Base-by-base conservation (phyloP, 352 stramenopile species). In the Phytophthora fragariae region DNA sequence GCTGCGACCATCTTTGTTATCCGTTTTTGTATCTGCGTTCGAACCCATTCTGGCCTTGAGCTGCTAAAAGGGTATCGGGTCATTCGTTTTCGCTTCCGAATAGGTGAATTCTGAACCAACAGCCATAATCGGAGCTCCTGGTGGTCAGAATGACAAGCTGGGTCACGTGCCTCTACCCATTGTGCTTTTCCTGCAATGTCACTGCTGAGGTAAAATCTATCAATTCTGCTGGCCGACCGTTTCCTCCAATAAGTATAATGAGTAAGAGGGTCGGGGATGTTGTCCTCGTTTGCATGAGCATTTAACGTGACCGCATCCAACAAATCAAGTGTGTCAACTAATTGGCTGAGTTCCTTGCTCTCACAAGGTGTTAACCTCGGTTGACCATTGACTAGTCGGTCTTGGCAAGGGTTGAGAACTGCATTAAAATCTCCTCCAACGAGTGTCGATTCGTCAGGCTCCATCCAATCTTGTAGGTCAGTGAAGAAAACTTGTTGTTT, bases 121-220 rank as follows among this genome's bases (percentile, higher is more conserved):
- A 65, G 12, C 57, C 27, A 65, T 11, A 65, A 24, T n/a, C 57
- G 44, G 19, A 65, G 5, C 29, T 65, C 57, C n/a, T 65, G 57
- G 17, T 65, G 24, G 27, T 57, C 44, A 2, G 57, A 65, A 19
- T 53, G 49, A 5, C 21, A 31, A 19, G 3, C 46, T 33, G 57
- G 44, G 11, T 56, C 15, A 4, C 41, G 24, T n/a, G 41, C 41
- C 21, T 65, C 57, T 9, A 56, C 44, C 57, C 57, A 65, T 15
- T 65, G 57, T 17, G 29, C 21, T 33, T 3, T 5, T 12, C 11
- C 27, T 31, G 21, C 21, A 19, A 57, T 57, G 11, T 54, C 29
- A 33, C n/a, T 54, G 15, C 24, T 19, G 11, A 65, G 7, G 27
- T 65, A 65, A n/a, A 65, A 65, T 31, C 44, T 39, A 11, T 65